Percentiles rank a stretch among this genome's conserved stretches.
These are phyloP conservation scores for Davidsoniella eucalypti DNA, from an alignment of 2,329 filamentous ascomycete species.

Conservation along the genomic window DNA sequence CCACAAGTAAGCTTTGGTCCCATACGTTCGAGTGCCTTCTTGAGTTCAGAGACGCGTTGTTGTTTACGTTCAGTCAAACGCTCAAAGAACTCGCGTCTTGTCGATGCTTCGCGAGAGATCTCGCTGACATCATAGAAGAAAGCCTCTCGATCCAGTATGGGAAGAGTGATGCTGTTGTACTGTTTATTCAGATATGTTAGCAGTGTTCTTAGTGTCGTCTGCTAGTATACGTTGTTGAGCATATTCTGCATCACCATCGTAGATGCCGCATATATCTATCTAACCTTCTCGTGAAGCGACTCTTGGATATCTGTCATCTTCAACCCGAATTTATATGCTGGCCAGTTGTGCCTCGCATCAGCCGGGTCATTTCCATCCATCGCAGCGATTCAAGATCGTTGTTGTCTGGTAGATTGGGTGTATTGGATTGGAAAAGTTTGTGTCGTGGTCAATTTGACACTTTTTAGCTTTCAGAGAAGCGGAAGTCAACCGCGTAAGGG, in stretches of 20 bases:
- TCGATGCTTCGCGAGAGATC: neutral
- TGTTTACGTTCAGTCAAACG: neutral
- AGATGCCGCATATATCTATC: no score
- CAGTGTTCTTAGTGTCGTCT: neutral
- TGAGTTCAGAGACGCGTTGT: neutral
- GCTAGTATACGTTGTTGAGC: no score
- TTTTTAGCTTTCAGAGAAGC: no score
- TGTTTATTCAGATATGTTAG: neutral
- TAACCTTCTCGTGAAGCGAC: neutral
- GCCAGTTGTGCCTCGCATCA: neutral
- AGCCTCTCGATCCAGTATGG: neutral
- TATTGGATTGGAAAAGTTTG: no score
- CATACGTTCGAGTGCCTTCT: neutral
- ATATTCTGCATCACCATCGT: no score
- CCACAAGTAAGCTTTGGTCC: neutral
- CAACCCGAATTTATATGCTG: conserved; percentile 2
- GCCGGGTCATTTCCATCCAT: no score
- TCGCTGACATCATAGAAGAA: neutral
- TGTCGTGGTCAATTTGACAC: no score
- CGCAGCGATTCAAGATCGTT: no score
- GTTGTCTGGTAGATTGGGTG: no score
- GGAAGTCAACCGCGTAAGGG: no score
- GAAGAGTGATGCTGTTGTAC: neutral
- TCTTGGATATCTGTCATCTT: conserved; percentile 1
- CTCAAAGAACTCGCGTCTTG: neutral